phyloP scores from a whole-genome alignment of 2,329 filamentous ascomycete genomes.

The Alternaria postmessia region DNA sequence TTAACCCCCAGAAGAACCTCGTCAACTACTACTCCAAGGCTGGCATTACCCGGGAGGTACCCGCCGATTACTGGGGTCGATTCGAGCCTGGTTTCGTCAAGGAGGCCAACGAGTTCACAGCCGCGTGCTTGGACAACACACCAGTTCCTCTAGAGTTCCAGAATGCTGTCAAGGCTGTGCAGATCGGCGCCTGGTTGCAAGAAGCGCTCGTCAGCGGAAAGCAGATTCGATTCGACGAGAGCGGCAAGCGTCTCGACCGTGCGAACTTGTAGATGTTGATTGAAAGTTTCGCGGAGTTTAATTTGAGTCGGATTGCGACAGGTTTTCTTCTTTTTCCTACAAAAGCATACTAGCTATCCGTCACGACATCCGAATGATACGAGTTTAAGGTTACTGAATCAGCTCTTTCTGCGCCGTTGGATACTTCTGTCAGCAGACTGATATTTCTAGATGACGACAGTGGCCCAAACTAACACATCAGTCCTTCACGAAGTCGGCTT shows the following conservation, averaged over 20 bases:
- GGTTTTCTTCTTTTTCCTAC: too few species aligned
- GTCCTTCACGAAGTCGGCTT: too few species aligned
- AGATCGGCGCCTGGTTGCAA: constrained; percentile 61
- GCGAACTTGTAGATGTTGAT: constrained; percentile 6
- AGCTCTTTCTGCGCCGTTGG: too few species aligned
- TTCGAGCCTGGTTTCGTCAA: constrained; percentile 53
- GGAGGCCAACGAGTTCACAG: constrained; percentile 53
- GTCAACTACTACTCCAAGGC: constrained; percentile 44
- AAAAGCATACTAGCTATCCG: too few species aligned
- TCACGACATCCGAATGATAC: too few species aligned
- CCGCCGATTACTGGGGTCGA: constrained; percentile 50
- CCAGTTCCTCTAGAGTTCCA: constrained; percentile 48
- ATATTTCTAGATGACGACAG: too few species aligned
- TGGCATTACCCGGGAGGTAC: constrained; percentile 51
- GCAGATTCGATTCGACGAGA: constrained; percentile 59
- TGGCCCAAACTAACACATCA: too few species aligned
- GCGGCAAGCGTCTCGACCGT: constrained; percentile 27
- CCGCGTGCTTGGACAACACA: constrained; percentile 47
- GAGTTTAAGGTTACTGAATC: too few species aligned
- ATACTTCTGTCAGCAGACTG: too few species aligned
- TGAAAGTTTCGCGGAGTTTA: neutral
- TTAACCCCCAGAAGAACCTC: constrained; percentile 42
- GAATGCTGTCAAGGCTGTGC: constrained; percentile 46
- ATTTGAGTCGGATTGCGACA: too few species aligned
- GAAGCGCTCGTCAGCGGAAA: constrained; percentile 63